Evolutionary conservation across 805 yeast species (phyloP).

Genomic region (Scheffersomyces spartinae): DNA sequence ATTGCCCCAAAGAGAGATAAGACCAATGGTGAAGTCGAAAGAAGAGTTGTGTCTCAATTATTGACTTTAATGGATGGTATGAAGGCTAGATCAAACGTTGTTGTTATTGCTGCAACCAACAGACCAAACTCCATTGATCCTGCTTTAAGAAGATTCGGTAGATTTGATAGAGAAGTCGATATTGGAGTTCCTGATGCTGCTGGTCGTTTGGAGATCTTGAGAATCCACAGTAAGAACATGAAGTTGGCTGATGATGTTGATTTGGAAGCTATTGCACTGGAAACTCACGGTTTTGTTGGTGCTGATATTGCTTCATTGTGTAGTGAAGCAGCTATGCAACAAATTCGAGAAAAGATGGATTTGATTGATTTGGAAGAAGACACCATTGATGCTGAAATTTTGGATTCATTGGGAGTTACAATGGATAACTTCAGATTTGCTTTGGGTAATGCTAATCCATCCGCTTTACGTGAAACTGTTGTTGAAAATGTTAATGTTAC

Average conservation of each 20-base stretch:
- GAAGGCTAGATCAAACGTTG: slow-evolving; percentile 98
- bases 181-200: slow-evolving; percentile 95
- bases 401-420: slow-evolving; percentile 93
- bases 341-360: slow-evolving; percentile 99
- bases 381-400: slow-evolving; percentile 92
- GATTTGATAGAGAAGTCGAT: slow-evolving; percentile 80
- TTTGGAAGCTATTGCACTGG: slow-evolving; percentile 89
- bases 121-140: slow-evolving; percentile 82
- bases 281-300: slow-evolving; percentile 99
- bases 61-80: slow-evolving; percentile 98
- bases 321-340: slow-evolving; percentile 99
- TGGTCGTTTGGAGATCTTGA: slow-evolving; percentile 92
- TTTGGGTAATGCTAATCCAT: slow-evolving; percentile 94
- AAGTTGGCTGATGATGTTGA: slow-evolving; percentile 92
- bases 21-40: slow-evolving; percentile 98
- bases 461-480: slow-evolving; percentile 98
- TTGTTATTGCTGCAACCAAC: slow-evolving; percentile 96
- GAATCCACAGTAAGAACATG: slow-evolving; percentile 98
- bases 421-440: slow-evolving; percentile 99
- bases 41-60: slow-evolving; percentile 97
- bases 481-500: slow-evolving; percentile 97
- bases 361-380: slow-evolving; percentile 92
- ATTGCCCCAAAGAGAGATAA: slow-evolving; percentile 99
- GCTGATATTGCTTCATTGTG: slow-evolving; percentile 97
- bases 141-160: slow-evolving; percentile 75